Evolutionary conservation across 2,329 filamentous ascomycete genomes (phyloP).

Genomic region (Alternaria rosae): DNA sequence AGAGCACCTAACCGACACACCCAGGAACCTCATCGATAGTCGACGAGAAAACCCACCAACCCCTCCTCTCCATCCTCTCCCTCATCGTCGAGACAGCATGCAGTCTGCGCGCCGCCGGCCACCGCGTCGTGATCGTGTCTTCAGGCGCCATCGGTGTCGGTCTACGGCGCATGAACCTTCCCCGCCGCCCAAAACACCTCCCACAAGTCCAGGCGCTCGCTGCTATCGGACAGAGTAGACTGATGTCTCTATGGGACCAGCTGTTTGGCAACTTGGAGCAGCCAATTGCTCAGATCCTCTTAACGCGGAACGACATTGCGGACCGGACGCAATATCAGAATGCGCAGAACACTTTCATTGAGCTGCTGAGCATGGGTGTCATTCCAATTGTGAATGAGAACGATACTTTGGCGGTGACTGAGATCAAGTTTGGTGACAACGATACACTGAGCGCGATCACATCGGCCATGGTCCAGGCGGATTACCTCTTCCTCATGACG

Average conservation of each 20-base stretch:
- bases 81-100: constrained; percentile 94
- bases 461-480: constrained; percentile 94
- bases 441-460: constrained; percentile 97
- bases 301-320: constrained; percentile 95
- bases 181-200: constrained; percentile 87
- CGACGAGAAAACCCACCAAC: constrained; percentile 93
- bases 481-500: constrained; percentile 97
- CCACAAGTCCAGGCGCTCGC: constrained; percentile 91
- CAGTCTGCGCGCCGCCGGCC: constrained; percentile 85
- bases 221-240: constrained; percentile 92
- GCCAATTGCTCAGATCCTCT: constrained; percentile 90
- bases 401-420: constrained; percentile 92
- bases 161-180: constrained; percentile 85
- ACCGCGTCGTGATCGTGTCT: constrained; percentile 94
- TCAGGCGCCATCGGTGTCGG: constrained; percentile 97
- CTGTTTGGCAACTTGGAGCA: constrained; percentile 87
- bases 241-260: constrained; percentile 95
- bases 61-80: constrained; percentile 86
- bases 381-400: constrained; percentile 99
- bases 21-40: constrained; percentile 98
- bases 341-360: constrained; percentile 91
- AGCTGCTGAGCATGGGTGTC: constrained; percentile 91
- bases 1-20: constrained; percentile 40
- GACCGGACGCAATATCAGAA: constrained; percentile 96
- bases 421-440: constrained; percentile 99